Evolutionary conservation across 306 rosid genomes (phyloP).

Genomic region (Pyrus bretschneideri): DNA sequence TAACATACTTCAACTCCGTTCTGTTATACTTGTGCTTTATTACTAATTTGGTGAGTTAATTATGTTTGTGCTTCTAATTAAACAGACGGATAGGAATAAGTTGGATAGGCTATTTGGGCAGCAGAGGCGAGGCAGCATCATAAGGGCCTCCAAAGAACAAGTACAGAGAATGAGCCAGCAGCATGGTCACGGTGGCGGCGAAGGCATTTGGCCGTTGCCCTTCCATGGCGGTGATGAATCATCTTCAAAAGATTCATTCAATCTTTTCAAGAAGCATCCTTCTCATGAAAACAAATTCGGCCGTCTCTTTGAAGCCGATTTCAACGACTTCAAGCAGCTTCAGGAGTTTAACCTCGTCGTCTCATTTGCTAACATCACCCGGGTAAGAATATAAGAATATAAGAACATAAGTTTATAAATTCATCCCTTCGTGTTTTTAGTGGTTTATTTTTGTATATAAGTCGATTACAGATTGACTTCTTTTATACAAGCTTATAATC

Average conservation of each 20-base stretch:
- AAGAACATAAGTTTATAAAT: too few species aligned
- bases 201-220: conserved; percentile 36
- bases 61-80: too few species aligned
- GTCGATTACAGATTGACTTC: neutral
- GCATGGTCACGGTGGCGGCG: neutral
- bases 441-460: too few species aligned
- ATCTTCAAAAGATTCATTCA: conserved; percentile 29
- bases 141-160: conserved; percentile 37
- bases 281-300: conserved; percentile 46
- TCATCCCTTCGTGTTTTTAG: too few species aligned
- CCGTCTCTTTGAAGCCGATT: conserved; percentile 31
- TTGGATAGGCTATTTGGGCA: conserved; percentile 38
- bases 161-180: conserved; percentile 32
- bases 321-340: conserved; percentile 20
- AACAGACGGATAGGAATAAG: conserved; percentile 26
- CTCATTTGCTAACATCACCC: conserved; percentile 45
- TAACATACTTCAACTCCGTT: neutral
- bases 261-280: conserved; percentile 33
- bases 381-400: conserved; percentile 8
- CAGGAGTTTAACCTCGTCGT: conserved; percentile 35
- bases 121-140: conserved; percentile 40
- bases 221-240: conserved; percentile 25
- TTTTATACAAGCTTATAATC: neutral
- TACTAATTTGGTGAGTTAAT: neutral
- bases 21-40: neutral